Conservation (phyloP, 176 grass and related monocot species). For the Ensete ventricosum region DNA sequence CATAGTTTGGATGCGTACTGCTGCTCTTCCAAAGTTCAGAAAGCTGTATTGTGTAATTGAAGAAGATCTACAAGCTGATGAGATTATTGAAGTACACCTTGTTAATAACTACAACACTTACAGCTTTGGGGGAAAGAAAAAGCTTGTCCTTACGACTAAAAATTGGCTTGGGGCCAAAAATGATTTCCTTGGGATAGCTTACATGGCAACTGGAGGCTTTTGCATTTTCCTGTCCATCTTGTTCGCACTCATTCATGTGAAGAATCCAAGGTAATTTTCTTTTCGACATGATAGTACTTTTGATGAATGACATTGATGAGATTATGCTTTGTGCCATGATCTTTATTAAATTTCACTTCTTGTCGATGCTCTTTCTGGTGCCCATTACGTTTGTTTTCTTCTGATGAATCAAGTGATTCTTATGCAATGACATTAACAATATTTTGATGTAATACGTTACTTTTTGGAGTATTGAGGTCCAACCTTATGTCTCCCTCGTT, state of each 20-base stretch:
- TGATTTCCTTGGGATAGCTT: constrained; percentile 77
- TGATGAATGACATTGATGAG: background rate
- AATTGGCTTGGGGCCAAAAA: constrained; percentile 88
- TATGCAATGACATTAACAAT: background rate
- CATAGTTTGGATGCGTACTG: constrained; percentile 83
- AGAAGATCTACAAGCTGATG: constrained; percentile 50
- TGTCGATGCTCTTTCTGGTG: background rate
- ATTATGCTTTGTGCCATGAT: background rate
- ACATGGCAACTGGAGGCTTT: constrained; percentile 46
- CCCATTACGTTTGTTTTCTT: too few species aligned
- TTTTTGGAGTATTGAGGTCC: constrained; percentile 1
- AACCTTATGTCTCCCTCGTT: background rate
- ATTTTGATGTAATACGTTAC: background rate
- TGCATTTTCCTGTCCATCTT: constrained; percentile 68
- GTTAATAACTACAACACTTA: constrained; percentile 91
- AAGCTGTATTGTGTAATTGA: constrained; percentile 85
- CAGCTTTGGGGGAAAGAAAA: constrained; percentile 77
- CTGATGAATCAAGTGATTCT: too few species aligned
- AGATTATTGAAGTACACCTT: constrained; percentile 50
- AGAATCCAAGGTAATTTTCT: constrained; percentile 63
- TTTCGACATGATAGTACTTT: too few species aligned
- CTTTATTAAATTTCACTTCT: background rate
- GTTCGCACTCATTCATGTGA: constrained; percentile 77
- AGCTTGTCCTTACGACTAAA: constrained; percentile 58
- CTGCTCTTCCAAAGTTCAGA: constrained; percentile 82